Conservation (phyloP, 805 yeast species). For the Schwanniomyces polymorphus region DNA sequence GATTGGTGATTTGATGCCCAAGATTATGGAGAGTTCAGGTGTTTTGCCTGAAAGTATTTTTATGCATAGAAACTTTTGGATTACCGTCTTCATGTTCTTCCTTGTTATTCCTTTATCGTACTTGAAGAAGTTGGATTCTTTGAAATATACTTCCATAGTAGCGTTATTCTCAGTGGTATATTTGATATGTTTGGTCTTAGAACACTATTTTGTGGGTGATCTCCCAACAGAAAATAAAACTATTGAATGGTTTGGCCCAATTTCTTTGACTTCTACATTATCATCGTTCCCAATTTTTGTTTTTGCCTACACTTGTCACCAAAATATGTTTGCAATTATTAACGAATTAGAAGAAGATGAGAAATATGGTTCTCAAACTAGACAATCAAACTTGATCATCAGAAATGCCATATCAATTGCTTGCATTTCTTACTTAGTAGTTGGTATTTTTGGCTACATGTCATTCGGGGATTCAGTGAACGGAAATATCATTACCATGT, state of each 20-base stretch:
- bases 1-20: slow-evolving; percentile 76
- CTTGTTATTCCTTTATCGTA: slow-evolving; percentile 65
- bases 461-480: slow-evolving; percentile 66
- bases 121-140: slow-evolving; percentile 61
- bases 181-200: slow-evolving; percentile 54
- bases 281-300: slow-evolving; percentile 73
- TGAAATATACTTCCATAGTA: slow-evolving; percentile 69
- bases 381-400: slow-evolving; percentile 51
- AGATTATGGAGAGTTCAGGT: slow-evolving; percentile 42
- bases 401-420: slow-evolving; percentile 57
- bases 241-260: slow-evolving; percentile 41
- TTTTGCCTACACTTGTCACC: slow-evolving; percentile 81
- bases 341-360: slow-evolving; percentile 56
- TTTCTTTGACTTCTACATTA: slow-evolving; percentile 37
- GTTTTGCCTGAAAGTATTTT: slow-evolving; percentile 20
- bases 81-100: slow-evolving; percentile 48
- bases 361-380: slow-evolving; percentile 35
- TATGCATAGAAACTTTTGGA: slow-evolving; percentile 50
- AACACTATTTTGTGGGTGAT: slow-evolving; percentile 41
- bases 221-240: slow-evolving; percentile 12
- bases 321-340: slow-evolving; percentile 74
- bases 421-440: slow-evolving; percentile 55
- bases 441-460: slow-evolving; percentile 69
- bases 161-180: slow-evolving; percentile 69
- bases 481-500: slow-evolving; percentile 72